These are phyloP conservation scores for Coemansia sp. DNA, from an alignment of 192 early-diverging fungal species.

Conservation along the genomic window DNA sequence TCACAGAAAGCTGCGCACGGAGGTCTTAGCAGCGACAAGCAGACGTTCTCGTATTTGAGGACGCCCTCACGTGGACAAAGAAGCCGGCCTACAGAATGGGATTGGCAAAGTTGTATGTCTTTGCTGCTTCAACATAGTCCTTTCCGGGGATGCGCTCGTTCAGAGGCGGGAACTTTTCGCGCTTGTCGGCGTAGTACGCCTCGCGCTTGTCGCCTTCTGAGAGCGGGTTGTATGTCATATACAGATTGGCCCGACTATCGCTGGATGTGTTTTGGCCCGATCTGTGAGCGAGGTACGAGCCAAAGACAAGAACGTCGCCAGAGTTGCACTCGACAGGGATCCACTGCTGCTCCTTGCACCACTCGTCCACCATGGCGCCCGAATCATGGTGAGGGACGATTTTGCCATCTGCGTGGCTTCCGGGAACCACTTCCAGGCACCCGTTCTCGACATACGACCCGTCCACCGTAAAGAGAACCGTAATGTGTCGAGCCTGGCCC, in stretches of 20 bases:
- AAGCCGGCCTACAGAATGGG: conserved; percentile 40
- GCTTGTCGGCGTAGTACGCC: conserved; percentile 56
- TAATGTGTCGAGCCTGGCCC: conserved; percentile 52
- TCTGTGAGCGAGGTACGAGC: conserved; percentile 57
- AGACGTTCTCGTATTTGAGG: conserved; percentile 2
- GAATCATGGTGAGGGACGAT: conserved; percentile 46
- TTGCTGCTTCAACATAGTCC: conserved; percentile 54
- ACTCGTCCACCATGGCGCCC: conserved; percentile 47
- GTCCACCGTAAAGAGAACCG: conserved; percentile 56
- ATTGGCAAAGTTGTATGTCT: conserved; percentile 56
- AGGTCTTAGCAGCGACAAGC: too few species aligned
- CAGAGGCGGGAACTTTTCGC: conserved; percentile 52
- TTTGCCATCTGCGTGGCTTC: conserved; percentile 36
- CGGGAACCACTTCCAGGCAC: conserved; percentile 54
- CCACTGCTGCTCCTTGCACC: conserved; percentile 51
- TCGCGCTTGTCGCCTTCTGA: conserved; percentile 55
- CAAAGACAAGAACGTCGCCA: conserved; percentile 58
- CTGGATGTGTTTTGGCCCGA: conserved; percentile 51
- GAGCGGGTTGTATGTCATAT: conserved; percentile 57
- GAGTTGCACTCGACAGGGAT: conserved; percentile 53
- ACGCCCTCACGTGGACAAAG: conserved; percentile 2
- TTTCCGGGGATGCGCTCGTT: conserved; percentile 49
- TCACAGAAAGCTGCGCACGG: too few species aligned
- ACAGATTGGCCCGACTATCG: conserved; percentile 50
- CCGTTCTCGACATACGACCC: conserved; percentile 52